Conservation (phyloP, 2,329 filamentous ascomycete genomes). For the Aureobasidium lini region DNA sequence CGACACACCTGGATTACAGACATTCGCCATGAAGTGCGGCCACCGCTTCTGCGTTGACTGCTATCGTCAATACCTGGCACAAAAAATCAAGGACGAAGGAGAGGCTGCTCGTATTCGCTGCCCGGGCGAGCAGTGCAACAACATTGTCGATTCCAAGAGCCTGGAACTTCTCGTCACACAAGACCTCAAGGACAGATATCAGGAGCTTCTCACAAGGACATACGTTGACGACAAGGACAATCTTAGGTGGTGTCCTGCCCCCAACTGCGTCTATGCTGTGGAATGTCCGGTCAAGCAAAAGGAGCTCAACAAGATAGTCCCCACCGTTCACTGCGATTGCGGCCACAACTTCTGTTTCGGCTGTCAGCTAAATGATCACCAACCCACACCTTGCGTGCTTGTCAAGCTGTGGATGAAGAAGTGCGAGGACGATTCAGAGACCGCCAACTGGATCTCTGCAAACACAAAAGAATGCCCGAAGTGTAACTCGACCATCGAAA, state of each 20-base stretch:
- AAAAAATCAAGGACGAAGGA: slow-evolving; percentile 92
- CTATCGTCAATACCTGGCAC: slow-evolving; percentile 81
- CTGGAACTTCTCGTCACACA: slow-evolving; percentile 64
- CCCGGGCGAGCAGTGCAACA: slow-evolving; percentile 76
- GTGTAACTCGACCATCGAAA: slow-evolving; percentile 95
- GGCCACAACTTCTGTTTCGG: slow-evolving; percentile 91
- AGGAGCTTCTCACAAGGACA: slow-evolving; percentile 78
- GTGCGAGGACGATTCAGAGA: slow-evolving; percentile 96
- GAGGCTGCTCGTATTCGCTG: slow-evolving; percentile 94
- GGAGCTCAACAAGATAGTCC: slow-evolving; percentile 76
- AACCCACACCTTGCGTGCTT: slow-evolving; percentile 81
- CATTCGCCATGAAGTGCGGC: slow-evolving; percentile 90
- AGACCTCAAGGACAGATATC: slow-evolving; percentile 61
- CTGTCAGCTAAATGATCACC: slow-evolving; percentile 81
- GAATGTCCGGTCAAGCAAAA: slow-evolving; percentile 84
- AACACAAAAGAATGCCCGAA: slow-evolving; percentile 98
- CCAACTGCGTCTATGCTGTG: slow-evolving; percentile 90
- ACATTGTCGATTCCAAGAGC: slow-evolving; percentile 85
- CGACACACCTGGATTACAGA: slow-evolving; percentile 66
- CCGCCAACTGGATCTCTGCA: slow-evolving; percentile 97
- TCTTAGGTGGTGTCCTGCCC: slow-evolving; percentile 95
- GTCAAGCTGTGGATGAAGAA: slow-evolving; percentile 98
- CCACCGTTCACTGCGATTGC: slow-evolving; percentile 80
- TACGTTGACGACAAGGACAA: slow-evolving; percentile 96
- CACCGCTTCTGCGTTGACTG: slow-evolving; percentile 91